Evolutionary conservation across 176 grass and related monocot genomes (phyloP).

Genomic region (Dactylis glomerata): DNA sequence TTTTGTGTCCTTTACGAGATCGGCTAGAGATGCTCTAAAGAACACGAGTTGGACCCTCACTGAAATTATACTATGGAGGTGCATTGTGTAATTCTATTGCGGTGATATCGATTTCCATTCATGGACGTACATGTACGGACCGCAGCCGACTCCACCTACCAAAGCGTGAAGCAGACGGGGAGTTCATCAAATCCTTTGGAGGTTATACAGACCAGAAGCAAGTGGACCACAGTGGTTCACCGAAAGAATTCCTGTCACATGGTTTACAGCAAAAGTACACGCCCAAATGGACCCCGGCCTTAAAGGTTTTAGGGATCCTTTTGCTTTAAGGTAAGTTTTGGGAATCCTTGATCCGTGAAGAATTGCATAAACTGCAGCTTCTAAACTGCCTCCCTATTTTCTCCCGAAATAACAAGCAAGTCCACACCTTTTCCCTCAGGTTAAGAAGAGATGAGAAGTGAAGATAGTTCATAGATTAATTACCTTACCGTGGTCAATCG

Average conservation of each 20-base stretch:
- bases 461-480: neutral
- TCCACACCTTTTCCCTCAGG: neutral
- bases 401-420: neutral
- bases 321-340: neutral
- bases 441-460: neutral
- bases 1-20: too few relatives aligned
- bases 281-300: slow-evolving; percentile 1
- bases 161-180: neutral
- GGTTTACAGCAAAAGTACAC: slow-evolving; percentile 11
- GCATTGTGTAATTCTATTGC: neutral
- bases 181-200: neutral
- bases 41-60: too few relatives aligned
- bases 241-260: slow-evolving; percentile 11
- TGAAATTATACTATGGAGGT: too few relatives aligned
- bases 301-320: neutral
- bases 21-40: too few relatives aligned
- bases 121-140: neutral
- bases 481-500: neutral
- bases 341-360: neutral
- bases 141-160: neutral
- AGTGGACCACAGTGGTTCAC: neutral
- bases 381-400: neutral
- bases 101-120: neutral
- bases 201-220: neutral
- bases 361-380: neutral